phyloP scores from a whole-genome alignment of 1,284 basidiomycete species.

The Leucoagaricus sp. region DNA sequence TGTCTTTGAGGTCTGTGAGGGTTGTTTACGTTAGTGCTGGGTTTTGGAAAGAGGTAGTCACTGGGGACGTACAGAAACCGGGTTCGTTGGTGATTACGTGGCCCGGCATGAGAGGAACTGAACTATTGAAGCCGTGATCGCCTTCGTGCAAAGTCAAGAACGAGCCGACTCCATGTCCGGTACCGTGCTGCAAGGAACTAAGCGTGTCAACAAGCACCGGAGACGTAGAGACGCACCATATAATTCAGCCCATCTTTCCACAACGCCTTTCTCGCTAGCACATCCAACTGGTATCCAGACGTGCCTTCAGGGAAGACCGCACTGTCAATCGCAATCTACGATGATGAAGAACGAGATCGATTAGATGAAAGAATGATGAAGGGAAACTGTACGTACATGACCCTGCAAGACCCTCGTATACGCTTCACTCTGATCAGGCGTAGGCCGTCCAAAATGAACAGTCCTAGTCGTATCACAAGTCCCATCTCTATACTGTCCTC shows the following conservation, averaged over 20 bases:
- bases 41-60: slow-evolving; percentile 9
- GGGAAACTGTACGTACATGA: slow-evolving; percentile 83
- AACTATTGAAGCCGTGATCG: slow-evolving; percentile 69
- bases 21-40: too few species aligned
- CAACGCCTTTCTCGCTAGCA: slow-evolving; percentile 81
- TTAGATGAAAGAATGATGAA: too few species aligned
- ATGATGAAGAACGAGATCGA: slow-evolving; percentile 15
- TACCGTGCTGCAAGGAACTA: slow-evolving; percentile 81
- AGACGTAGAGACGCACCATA: slow-evolving; percentile 45
- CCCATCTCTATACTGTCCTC: slow-evolving; percentile 87
- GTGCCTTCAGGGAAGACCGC: slow-evolving; percentile 90
- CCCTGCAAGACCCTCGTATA: slow-evolving; percentile 96
- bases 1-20: slow-evolving; percentile 69
- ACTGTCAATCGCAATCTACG: slow-evolving; percentile 86
- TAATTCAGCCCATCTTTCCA: slow-evolving; percentile 92
- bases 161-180: slow-evolving; percentile 82
- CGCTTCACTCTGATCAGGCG: slow-evolving; percentile 82
- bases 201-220: slow-evolving; percentile 20
- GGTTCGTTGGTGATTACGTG: slow-evolving; percentile 90
- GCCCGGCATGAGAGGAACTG: slow-evolving; percentile 72
- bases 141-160: slow-evolving; percentile 83
- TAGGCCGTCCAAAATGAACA: slow-evolving; percentile 85
- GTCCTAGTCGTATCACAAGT: slow-evolving; percentile 95
- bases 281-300: slow-evolving; percentile 78
- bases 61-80: slow-evolving; percentile 77